Percentiles rank a stretch among this genome's conserved stretches.
phyloP scores from a whole-genome alignment of 139 green algal genomes.

The Penium margaritaceum region DNA sequence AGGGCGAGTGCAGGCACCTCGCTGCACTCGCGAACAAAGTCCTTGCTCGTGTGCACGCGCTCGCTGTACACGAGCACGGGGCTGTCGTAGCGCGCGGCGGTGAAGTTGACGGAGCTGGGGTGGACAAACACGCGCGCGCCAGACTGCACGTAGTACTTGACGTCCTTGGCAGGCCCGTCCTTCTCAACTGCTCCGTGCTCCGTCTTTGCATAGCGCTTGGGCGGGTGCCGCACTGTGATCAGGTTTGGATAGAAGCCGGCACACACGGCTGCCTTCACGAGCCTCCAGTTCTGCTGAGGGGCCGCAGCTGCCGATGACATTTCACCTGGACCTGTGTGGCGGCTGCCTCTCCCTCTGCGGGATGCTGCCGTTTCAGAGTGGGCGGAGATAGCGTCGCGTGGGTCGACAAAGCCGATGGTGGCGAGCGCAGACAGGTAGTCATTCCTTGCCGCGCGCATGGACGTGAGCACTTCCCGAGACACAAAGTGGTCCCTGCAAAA shows the following conservation, averaged over 20 bases:
- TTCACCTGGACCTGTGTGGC: not conserved
- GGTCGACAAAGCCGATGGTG: conserved; percentile 42
- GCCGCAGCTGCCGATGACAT: too few species aligned
- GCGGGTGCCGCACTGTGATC: conserved; percentile 67
- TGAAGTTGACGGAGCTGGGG: conserved; percentile 76
- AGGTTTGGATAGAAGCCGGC: conserved; percentile 87
- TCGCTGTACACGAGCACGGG: conserved; percentile 54
- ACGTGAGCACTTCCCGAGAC: conserved; percentile 33
- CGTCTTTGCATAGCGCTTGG: conserved; percentile 34
- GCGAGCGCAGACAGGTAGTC: conserved; percentile 34
- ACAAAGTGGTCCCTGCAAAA: conserved; percentile 39
- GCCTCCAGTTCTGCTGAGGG: conserved; percentile 22
- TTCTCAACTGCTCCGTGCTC: conserved; percentile 55
- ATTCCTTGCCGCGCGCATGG: conserved; percentile 38
- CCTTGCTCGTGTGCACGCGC: conserved; percentile 47
- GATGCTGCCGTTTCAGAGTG: not conserved
- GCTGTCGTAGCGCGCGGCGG: conserved; percentile 55
- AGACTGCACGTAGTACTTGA: conserved; percentile 67
- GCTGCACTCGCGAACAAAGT: conserved; percentile 40
- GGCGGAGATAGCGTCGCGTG: not conserved
- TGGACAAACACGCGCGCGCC: conserved; percentile 84
- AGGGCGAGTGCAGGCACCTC: conserved; percentile 51
- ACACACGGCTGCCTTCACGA: conserved; percentile 60
- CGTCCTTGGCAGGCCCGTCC: conserved; percentile 46
- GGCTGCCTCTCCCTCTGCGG: not conserved